These are phyloP conservation scores for Yamadazyma pseudoaaseri DNA, from an alignment of 1,139 yeast genomes.

Conservation along the genomic window DNA sequence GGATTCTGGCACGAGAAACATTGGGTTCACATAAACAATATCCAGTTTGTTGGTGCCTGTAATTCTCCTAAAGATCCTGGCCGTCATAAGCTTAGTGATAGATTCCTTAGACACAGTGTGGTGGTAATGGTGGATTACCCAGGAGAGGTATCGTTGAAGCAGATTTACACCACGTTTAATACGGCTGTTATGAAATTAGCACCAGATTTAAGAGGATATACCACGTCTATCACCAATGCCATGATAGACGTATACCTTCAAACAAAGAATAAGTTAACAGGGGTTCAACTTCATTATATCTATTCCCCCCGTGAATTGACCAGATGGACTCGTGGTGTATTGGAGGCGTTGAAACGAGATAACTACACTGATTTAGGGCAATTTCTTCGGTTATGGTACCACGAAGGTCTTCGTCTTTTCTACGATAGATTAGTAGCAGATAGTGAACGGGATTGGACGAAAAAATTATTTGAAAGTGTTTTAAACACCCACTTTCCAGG, in stretches of 20 bases:
- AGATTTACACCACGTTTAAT: slow-evolving; percentile 65
- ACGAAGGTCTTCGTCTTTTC: slow-evolving; percentile 78
- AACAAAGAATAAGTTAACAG: slow-evolving; percentile 42
- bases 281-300: slow-evolving; percentile 56
- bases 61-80: slow-evolving; percentile 88
- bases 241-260: slow-evolving; percentile 63
- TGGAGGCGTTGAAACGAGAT: slow-evolving; percentile 49
- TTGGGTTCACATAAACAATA: slow-evolving; percentile 67
- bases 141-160: slow-evolving; percentile 56
- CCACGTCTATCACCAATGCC: slow-evolving; percentile 54
- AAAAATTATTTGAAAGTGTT: slow-evolving; percentile 35
- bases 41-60: slow-evolving; percentile 93
- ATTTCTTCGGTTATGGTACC: slow-evolving; percentile 70
- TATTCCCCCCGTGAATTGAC: slow-evolving; percentile 93
- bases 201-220: slow-evolving; percentile 61
- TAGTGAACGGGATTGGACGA: slow-evolving; percentile 55
- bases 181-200: slow-evolving; percentile 58
- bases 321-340: slow-evolving; percentile 81
- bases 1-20: slow-evolving; percentile 77
- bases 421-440: slow-evolving; percentile 62
- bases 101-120: slow-evolving; percentile 70
- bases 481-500: slow-evolving; percentile 49
- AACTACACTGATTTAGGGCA: slow-evolving; percentile 33
- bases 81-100: slow-evolving; percentile 53
- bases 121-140: slow-evolving; percentile 84